Evolutionary conservation across 2,329 filamentous ascomycete species (phyloP).

Genomic region (Trichophyton verrucosum): DNA sequence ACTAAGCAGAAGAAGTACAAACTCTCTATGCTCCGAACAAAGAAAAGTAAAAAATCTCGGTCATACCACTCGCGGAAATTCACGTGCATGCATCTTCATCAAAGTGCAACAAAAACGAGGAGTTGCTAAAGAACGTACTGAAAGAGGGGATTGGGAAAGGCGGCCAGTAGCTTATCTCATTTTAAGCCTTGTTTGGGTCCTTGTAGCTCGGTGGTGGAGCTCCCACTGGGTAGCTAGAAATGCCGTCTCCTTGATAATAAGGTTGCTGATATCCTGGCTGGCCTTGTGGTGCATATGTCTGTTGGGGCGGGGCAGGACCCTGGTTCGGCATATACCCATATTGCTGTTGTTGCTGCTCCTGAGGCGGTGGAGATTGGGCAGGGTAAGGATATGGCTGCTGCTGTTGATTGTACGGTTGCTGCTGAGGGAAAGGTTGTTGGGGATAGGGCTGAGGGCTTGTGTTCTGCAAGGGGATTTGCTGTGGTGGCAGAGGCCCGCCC

Average conservation of each 20-base stretch:
- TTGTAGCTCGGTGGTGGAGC: neutral
- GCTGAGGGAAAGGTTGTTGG: neutral
- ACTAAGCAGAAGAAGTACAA: too few relatives aligned
- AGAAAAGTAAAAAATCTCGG: too few relatives aligned
- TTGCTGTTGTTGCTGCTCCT: neutral
- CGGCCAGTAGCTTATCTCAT: neutral
- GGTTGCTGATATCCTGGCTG: neutral
- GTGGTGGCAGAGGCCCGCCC: neutral
- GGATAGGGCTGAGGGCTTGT: neutral
- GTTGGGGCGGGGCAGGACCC: neutral
- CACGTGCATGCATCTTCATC: too few relatives aligned
- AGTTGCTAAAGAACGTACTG: too few relatives aligned
- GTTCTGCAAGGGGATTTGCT: neutral
- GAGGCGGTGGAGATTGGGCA: neutral
- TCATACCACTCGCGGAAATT: too few relatives aligned
- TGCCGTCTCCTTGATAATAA: neutral
- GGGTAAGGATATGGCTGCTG: neutral
- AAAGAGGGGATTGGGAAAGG: too few relatives aligned
- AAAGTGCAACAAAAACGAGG: too few relatives aligned
- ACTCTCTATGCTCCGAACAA: too few relatives aligned
- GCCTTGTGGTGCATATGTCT: neutral
- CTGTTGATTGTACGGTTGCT: neutral
- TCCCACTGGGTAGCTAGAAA: neutral
- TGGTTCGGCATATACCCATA: neutral
- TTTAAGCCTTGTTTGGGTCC: neutral